Conservation (phyloP, 2,329 filamentous ascomycete genomes). For the Fusarium sp. region DNA sequence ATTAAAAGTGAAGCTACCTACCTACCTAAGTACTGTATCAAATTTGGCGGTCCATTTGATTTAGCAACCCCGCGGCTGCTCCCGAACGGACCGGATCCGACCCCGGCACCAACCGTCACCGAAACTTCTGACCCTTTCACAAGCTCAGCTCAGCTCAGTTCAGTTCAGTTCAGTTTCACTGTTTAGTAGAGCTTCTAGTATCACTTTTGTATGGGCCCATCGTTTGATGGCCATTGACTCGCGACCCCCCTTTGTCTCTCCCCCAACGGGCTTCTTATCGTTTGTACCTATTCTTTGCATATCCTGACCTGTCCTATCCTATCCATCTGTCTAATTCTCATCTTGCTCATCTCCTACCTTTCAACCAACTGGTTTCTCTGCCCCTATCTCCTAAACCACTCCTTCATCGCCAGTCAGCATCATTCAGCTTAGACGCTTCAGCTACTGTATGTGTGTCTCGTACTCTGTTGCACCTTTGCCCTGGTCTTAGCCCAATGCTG, state of each 20-base stretch:
- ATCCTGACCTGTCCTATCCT: not conserved
- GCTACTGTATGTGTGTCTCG: slow-evolving; percentile 23
- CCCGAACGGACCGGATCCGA: slow-evolving; percentile 38
- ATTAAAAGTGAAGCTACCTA: not conserved
- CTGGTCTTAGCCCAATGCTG: slow-evolving; percentile 9
- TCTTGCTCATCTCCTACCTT: slow-evolving; percentile 9
- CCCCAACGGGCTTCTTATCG: slow-evolving; percentile 4
- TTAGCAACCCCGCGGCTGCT: slow-evolving; percentile 33
- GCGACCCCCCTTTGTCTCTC: not conserved
- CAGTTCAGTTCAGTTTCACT: not conserved
- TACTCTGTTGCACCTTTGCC: slow-evolving; percentile 18
- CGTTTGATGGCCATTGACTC: slow-evolving; percentile 4
- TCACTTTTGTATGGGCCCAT: not conserved
- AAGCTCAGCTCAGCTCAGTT: not conserved
- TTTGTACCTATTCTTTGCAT: slow-evolving; percentile 12
- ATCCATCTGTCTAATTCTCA: slow-evolving; percentile 3
- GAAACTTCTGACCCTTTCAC: slow-evolving; percentile 27
- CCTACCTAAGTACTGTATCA: not conserved
- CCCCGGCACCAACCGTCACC: slow-evolving; percentile 33
- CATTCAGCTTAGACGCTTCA: slow-evolving; percentile 4
- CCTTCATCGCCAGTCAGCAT: slow-evolving; percentile 1
- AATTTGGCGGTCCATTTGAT: slow-evolving; percentile 1
- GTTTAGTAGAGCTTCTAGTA: slow-evolving; percentile 8
- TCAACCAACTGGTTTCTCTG: slow-evolving; percentile 13
- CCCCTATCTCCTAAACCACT: slow-evolving; percentile 2